Evolutionary conservation across 2,329 filamentous ascomycete species (phyloP).

Genomic region (Calonectria crousiana): DNA sequence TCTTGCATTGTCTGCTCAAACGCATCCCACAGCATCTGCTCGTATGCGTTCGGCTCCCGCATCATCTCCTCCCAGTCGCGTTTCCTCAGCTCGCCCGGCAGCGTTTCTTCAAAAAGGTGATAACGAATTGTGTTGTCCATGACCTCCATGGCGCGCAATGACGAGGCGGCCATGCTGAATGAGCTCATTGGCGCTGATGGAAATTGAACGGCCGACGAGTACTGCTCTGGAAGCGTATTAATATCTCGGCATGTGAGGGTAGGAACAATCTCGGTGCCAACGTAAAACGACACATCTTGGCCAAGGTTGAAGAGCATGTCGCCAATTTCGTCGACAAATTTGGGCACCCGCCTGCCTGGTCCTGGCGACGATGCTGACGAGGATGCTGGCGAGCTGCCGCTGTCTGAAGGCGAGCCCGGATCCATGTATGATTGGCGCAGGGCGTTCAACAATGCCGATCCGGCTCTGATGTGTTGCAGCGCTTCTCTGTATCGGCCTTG

Average conservation of each 20-base stretch:
- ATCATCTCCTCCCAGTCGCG: not conserved
- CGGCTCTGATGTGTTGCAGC: not conserved
- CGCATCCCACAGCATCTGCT: not conserved
- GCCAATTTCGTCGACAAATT: not conserved
- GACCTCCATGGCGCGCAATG: not conserved
- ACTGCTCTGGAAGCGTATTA: not conserved
- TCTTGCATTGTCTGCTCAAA: not conserved
- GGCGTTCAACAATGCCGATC: not conserved
- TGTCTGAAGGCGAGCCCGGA: not conserved
- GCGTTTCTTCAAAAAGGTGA: not conserved
- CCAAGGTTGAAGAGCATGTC: not conserved
- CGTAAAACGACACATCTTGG: not conserved
- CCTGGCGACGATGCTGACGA: not conserved
- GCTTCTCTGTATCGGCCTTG: not conserved
- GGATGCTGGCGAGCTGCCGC: not conserved
- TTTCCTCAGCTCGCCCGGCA: no score
- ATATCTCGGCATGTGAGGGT: not conserved
- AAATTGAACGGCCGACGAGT: not conserved
- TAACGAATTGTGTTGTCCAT: slow-evolving; percentile 2
- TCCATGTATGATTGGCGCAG: not conserved
- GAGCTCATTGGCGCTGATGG: not conserved
- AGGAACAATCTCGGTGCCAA: not conserved
- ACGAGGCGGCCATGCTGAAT: not conserved
- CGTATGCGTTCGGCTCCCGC: not conserved
- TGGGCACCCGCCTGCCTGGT: not conserved